phyloP scores from a whole-genome alignment of 208 protist genomes.

The Histomonas meleagridis region DNA sequence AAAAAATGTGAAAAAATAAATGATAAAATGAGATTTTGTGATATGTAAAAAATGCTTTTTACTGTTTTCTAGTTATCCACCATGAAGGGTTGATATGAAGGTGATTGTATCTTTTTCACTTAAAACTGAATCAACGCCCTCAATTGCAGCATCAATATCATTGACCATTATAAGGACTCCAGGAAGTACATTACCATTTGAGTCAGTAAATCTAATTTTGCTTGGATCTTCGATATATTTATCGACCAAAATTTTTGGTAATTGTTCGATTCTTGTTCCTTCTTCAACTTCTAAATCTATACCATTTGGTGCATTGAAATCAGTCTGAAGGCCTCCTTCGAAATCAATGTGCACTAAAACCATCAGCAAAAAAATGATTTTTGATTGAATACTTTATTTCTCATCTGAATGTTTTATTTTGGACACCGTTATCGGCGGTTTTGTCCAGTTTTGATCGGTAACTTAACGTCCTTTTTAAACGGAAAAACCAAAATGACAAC shows the following conservation, averaged over 20 bases:
- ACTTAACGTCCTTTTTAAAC: too few relatives aligned
- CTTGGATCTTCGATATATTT: not conserved
- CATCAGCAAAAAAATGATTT: too few relatives aligned
- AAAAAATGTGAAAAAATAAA: too few relatives aligned
- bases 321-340: not conserved
- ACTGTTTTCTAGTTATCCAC: too few relatives aligned
- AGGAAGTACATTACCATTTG: not conserved
- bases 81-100: slow-evolving; percentile 29
- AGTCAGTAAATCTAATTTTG: not conserved
- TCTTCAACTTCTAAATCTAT: not conserved
- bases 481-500: too few relatives aligned
- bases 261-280: not conserved
- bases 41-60: too few relatives aligned
- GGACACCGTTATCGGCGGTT: too few relatives aligned
- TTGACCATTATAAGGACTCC: slow-evolving; percentile 15
- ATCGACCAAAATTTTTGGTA: not conserved
- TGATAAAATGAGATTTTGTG: too few relatives aligned
- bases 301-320: slow-evolving; percentile 5
- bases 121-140: not conserved
- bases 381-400: too few relatives aligned
- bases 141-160: slow-evolving; percentile 21
- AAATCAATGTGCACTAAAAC: slow-evolving; percentile 11
- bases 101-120: not conserved
- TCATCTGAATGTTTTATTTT: too few relatives aligned
- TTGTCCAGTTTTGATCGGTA: too few relatives aligned